These are phyloP conservation scores for Wickerhamomyces sydowiorum DNA, from an alignment of 805 yeast genomes.

Conservation along the genomic window DNA sequence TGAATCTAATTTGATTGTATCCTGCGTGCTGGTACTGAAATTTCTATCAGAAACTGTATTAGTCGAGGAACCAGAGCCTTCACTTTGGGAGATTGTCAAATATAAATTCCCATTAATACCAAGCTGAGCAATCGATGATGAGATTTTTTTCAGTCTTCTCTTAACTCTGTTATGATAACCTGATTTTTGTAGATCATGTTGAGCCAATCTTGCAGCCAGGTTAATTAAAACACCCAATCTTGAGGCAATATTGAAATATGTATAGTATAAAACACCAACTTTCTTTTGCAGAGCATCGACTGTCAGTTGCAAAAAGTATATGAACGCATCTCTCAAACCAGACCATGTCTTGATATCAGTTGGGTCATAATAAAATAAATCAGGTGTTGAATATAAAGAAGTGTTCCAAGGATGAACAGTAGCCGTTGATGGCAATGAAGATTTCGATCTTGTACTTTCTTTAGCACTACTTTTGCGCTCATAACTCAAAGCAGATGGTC, in stretches of 20 bases:
- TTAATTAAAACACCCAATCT: constrained; percentile 48
- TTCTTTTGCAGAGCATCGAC: constrained; percentile 45
- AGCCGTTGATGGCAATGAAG: constrained; percentile 12
- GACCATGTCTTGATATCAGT: constrained; percentile 60
- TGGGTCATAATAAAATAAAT: constrained; percentile 52
- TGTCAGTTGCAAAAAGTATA: constrained; percentile 41
- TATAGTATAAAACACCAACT: constrained; percentile 45
- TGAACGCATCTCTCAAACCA: constrained; percentile 41
- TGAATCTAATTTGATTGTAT: constrained; percentile 13
- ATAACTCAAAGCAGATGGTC: constrained; percentile 14
- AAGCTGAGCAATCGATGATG: constrained; percentile 53
- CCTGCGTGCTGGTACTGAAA: constrained; percentile 17
- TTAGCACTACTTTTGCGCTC: constrained; percentile 8
- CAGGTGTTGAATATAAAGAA: constrained; percentile 26
- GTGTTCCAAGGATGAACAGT: constrained; percentile 23
- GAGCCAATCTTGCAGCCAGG: constrained; percentile 47
- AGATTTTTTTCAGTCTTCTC: constrained; percentile 44
- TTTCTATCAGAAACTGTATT: constrained; percentile 3
- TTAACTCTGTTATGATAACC: constrained; percentile 42
- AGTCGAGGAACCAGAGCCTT: constrained; percentile 1
- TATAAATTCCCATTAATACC: constrained; percentile 62
- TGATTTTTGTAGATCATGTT: constrained; percentile 42
- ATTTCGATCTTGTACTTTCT: constrained; percentile 10
- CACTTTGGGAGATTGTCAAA: constrained; percentile 24
- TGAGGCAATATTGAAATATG: constrained; percentile 48